A percentile compares a stretch with the other conserved stretches of the same genome.
phyloP scores from a whole-genome alignment of 2,329 filamentous ascomycete genomes.

The Penicillium sp. region DNA sequence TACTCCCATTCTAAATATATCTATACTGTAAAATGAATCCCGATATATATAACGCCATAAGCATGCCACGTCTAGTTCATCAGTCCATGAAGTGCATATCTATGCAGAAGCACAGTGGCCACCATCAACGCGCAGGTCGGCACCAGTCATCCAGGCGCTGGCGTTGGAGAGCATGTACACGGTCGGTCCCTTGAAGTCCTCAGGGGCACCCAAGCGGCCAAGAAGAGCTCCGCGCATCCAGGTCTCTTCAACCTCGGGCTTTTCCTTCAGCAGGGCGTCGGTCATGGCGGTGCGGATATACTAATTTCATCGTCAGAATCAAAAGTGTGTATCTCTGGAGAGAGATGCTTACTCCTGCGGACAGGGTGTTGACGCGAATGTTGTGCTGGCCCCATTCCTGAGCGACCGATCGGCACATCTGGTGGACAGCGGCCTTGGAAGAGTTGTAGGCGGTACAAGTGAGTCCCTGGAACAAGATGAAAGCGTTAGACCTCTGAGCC shows the following conservation, averaged over 20 bases:
- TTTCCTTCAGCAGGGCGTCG: constrained; percentile 48
- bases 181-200: constrained; percentile 43
- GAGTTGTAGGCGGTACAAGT: constrained; percentile 65
- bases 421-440: constrained; percentile 55
- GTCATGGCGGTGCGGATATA: constrained; percentile 57
- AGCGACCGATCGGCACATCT: constrained; percentile 53
- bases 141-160: constrained; percentile 46
- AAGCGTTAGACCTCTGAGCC: background rate
- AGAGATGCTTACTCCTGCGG: constrained; percentile 60
- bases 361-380: constrained; percentile 81
- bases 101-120: constrained; percentile 43
- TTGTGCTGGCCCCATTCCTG: constrained; percentile 60
- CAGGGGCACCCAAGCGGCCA: constrained; percentile 53
- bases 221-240: constrained; percentile 60
- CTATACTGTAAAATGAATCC: background rate
- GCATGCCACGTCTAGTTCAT: constrained; percentile 16
- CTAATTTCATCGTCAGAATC: constrained; percentile 18
- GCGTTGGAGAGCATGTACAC: constrained; percentile 44
- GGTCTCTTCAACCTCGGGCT: constrained; percentile 56
- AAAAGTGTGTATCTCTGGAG: background rate
- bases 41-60: constrained; percentile 14
- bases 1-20: background rate
- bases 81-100: constrained; percentile 5
- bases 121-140: constrained; percentile 46
- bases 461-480: constrained; percentile 51